phyloP scores from a whole-genome alignment of 169 alveolate genomes.

The Plasmodium coatneyi region DNA sequence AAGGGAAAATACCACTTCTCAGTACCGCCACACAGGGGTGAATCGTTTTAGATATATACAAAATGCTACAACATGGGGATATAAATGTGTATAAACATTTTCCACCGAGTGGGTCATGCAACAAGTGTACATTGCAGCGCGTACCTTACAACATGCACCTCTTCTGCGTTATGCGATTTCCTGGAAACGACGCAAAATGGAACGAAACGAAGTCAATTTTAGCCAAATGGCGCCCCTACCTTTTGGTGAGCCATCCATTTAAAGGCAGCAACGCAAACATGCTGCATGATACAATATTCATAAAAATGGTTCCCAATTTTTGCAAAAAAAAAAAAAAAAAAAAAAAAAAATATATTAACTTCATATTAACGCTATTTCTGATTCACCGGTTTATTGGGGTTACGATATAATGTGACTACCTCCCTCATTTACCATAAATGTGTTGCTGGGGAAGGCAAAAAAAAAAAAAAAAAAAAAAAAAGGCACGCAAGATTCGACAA shows the following conservation, averaged over 20 bases:
- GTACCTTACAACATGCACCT: neutral
- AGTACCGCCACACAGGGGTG: neutral
- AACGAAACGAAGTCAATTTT: neutral
- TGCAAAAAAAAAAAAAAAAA: neutral
- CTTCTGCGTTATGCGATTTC: neutral
- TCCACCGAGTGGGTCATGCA: neutral
- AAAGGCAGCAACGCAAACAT: neutral
- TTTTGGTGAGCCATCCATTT: neutral
- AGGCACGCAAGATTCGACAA: neutral
- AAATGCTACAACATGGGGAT: neutral
- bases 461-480: no score
- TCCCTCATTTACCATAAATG: neutral
- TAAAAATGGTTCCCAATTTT: neutral
- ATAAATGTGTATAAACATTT: neutral
- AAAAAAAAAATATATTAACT: neutral
- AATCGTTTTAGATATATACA: neutral
- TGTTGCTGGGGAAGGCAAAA: neutral
- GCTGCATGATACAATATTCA: neutral
- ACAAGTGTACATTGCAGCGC: neutral
- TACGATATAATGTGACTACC: neutral
- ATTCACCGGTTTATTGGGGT: neutral
- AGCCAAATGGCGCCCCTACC: neutral
- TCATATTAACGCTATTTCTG: neutral
- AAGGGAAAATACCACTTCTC: neutral
- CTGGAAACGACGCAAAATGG: neutral